Evolutionary conservation across 257 asterid genomes (phyloP).

Genomic region (Penstemon newberryi): DNA sequence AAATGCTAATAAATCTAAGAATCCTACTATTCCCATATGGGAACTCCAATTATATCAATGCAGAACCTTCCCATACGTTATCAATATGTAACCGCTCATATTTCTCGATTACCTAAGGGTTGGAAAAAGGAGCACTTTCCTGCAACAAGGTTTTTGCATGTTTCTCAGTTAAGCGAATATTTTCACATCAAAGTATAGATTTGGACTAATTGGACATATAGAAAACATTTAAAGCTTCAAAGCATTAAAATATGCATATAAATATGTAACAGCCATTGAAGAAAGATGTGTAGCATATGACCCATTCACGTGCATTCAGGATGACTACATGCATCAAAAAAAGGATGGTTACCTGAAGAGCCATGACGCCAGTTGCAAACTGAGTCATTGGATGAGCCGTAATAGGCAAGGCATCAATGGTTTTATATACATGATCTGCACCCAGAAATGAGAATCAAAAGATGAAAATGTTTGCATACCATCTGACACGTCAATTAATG

Average conservation of each 20-base stretch:
- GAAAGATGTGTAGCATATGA: background rate
- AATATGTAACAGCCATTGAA: too few species aligned
- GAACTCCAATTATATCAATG: too few species aligned
- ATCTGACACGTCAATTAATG: slow-evolving; percentile 2
- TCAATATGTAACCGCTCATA: too few species aligned
- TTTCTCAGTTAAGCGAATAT: too few species aligned
- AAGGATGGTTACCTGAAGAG: slow-evolving; percentile 71
- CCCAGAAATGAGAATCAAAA: slow-evolving; percentile 29
- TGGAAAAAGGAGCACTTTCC: too few species aligned
- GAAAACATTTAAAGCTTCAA: slow-evolving; percentile 17
- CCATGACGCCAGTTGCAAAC: slow-evolving; percentile 95
- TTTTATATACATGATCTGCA: slow-evolving; percentile 82
- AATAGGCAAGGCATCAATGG: slow-evolving; percentile 77
- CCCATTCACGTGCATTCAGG: background rate
- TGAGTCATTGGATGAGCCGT: slow-evolving; percentile 96
- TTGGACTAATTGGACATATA: background rate
- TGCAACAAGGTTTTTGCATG: too few species aligned
- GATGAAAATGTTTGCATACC: background rate
- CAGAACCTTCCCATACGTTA: too few species aligned
- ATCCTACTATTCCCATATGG: too few species aligned
- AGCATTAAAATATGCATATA: background rate
- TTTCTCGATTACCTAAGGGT: too few species aligned
- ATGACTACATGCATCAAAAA: slow-evolving; percentile 14
- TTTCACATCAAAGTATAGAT: too few species aligned
- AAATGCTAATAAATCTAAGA: too few species aligned